A percentile compares a stretch with the other conserved stretches of the same genome.
Conservation (phyloP, 108 stramenopile genomes). For the Nannochloropsis salina region DNA sequence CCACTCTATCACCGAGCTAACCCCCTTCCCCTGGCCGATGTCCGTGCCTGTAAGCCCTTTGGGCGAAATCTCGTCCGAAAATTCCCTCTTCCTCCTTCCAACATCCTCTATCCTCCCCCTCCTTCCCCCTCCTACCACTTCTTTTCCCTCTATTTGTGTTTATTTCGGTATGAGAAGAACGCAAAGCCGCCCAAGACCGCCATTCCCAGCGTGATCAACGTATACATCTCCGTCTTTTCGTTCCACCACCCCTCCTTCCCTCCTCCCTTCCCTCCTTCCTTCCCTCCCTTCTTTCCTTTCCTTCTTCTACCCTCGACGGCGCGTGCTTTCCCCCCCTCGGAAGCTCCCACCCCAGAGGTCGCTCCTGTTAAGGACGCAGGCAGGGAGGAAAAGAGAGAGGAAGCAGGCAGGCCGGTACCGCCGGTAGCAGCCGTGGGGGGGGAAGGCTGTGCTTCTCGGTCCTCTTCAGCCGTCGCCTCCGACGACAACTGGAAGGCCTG, state of each 20-base stretch:
- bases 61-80: not conserved
- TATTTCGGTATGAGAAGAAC: not conserved
- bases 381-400: not conserved
- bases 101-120: not conserved
- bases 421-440: not conserved
- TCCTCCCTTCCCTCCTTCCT: not conserved
- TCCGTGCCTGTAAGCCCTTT: too few relatives aligned
- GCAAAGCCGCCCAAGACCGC: not conserved
- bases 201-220: not conserved
- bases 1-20: too few relatives aligned
- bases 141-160: not conserved
- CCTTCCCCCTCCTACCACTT: not conserved
- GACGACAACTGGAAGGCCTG: not conserved
- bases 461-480: not conserved
- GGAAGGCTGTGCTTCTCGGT: not conserved
- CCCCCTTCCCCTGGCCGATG: too few relatives aligned
- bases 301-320: not conserved
- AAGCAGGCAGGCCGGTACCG: not conserved
- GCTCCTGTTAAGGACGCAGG: not conserved
- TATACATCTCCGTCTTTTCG: not conserved
- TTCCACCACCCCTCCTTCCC: conserved; percentile 6
- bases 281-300: not conserved
- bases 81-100: not conserved
- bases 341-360: not conserved
- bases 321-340: not conserved